Conservation (phyloP, 805 yeast species). For the Candida xiaguanensis region DNA sequence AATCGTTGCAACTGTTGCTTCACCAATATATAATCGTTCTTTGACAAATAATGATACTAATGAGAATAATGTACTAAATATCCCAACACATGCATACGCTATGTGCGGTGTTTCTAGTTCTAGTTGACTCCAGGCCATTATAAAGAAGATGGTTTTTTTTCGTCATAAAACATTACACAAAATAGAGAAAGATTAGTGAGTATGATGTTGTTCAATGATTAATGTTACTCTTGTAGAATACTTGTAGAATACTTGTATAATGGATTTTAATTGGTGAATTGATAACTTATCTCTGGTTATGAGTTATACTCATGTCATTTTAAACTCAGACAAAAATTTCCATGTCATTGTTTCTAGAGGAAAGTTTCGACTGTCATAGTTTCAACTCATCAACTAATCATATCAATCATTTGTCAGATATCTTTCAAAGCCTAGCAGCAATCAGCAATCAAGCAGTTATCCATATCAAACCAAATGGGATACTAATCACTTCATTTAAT, state of each 20-base stretch:
- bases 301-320: too few relatives aligned
- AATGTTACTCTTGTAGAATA: not conserved
- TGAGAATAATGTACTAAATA: conserved; percentile 77
- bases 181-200: not conserved
- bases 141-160: too few relatives aligned
- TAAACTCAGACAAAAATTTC: too few relatives aligned
- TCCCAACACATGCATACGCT: conserved; percentile 84
- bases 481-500: conserved; percentile 31
- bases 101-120: conserved; percentile 65
- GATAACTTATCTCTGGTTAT: too few relatives aligned
- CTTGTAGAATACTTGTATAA: too few relatives aligned
- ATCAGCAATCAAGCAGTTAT: conserved; percentile 33
- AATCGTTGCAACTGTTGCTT: conserved; percentile 83
- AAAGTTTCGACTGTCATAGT: conserved; percentile 1
- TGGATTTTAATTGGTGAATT: too few relatives aligned
- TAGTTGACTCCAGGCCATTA: conserved; percentile 13
- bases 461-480: conserved; percentile 28
- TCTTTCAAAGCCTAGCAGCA: conserved; percentile 28
- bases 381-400: conserved; percentile 37
- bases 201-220: not conserved
- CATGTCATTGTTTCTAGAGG: conserved; percentile 4
- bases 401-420: conserved; percentile 35
- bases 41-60: conserved; percentile 77
- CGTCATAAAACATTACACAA: conserved; percentile 2
- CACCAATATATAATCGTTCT: conserved; percentile 83